Evolutionary conservation across 192 early-diverging fungal species (phyloP).

Genomic region (Backusella australiensis): DNA sequence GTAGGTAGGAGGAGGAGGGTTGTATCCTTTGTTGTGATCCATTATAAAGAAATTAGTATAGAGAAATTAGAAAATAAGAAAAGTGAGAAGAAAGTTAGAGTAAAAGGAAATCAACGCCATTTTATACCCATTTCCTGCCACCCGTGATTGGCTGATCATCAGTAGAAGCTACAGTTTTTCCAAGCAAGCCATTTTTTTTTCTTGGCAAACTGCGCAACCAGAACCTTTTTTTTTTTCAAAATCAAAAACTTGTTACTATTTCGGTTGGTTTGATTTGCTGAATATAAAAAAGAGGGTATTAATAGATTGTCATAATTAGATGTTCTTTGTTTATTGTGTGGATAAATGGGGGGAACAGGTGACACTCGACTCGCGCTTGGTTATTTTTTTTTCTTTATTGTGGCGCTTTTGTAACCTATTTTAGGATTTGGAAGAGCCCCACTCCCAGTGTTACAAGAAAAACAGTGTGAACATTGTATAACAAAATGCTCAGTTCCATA

Average conservation of each 20-base stretch:
- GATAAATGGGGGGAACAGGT: neutral
- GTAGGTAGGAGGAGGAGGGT: neutral
- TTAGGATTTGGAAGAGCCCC: neutral
- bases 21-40: conserved; percentile 13
- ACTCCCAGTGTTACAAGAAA: neutral
- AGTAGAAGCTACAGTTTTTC: neutral
- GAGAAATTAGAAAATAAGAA: neutral
- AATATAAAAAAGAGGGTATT: neutral
- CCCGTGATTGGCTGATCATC: conserved; percentile 2
- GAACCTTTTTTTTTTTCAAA: neutral
- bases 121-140: neutral
- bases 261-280: neutral
- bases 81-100: neutral
- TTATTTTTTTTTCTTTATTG: neutral
- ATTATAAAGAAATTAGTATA: neutral
- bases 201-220: conserved; percentile 3
- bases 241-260: neutral
- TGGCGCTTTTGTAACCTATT: neutral
- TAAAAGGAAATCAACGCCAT: neutral
- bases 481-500: neutral
- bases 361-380: neutral
- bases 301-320: neutral
- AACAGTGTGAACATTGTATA: neutral
- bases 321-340: neutral
- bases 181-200: neutral